These are phyloP conservation scores for Botryotinia globosa DNA, from an alignment of 2,329 filamentous ascomycete genomes.

Conservation along the genomic window DNA sequence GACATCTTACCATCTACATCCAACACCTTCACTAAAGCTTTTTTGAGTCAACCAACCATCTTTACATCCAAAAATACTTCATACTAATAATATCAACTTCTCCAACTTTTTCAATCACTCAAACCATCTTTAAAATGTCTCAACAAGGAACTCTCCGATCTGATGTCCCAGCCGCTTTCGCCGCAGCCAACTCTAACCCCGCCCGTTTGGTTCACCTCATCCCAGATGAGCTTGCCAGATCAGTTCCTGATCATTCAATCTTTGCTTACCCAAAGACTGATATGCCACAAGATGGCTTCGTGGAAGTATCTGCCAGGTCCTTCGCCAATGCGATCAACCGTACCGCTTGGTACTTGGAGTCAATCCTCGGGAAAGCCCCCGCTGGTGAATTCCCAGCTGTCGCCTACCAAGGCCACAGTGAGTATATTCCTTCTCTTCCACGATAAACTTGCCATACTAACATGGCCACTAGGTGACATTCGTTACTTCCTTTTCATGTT, in stretches of 20 bases:
- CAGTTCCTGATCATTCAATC: slow-evolving; percentile 27
- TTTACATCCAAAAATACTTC: slow-evolving; percentile 12
- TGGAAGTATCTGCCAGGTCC: slow-evolving; percentile 25
- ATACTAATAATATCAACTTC: background rate
- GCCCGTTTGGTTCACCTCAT: slow-evolving; percentile 27
- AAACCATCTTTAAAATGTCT: slow-evolving; percentile 22
- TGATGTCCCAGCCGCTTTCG: slow-evolving; percentile 20
- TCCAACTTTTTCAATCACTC: background rate
- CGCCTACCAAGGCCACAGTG: slow-evolving; percentile 21
- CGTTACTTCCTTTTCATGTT: slow-evolving; percentile 26
- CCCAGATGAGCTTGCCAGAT: slow-evolving; percentile 28
- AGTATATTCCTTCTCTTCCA: background rate
- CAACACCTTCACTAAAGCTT: slow-evolving; percentile 13
- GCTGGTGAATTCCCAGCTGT: slow-evolving; percentile 20
- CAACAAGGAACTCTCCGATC: slow-evolving; percentile 20
- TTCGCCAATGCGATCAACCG: slow-evolving; percentile 31
- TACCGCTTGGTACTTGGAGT: slow-evolving; percentile 28
- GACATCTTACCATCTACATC: slow-evolving; percentile 1
- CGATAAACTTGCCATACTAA: background rate
- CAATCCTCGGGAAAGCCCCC: slow-evolving; percentile 21
- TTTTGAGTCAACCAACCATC: background rate
- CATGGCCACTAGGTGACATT: slow-evolving; percentile 26
- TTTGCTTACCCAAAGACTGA: slow-evolving; percentile 28
- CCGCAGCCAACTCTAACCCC: slow-evolving; percentile 13
- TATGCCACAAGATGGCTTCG: slow-evolving; percentile 27